These are phyloP conservation scores for Chaetomium strumarium DNA, from an alignment of 2,329 filamentous ascomycete species.

Conservation along the genomic window DNA sequence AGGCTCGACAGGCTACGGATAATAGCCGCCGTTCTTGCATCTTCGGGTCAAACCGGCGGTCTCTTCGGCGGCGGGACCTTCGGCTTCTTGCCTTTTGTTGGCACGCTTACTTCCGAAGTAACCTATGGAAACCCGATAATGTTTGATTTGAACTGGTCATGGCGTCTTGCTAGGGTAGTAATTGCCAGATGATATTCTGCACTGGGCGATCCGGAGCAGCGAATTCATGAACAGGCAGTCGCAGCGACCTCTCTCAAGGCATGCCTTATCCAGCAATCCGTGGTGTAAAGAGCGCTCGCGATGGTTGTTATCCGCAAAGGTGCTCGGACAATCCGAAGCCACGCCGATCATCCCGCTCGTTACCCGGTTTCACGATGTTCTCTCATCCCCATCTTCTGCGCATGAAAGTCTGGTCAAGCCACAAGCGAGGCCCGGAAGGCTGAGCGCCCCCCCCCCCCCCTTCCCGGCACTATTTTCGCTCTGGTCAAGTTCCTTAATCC, in stretches of 20 bases:
- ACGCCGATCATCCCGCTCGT: slow-evolving; percentile 9
- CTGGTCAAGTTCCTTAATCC: background rate
- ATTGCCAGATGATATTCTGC: background rate
- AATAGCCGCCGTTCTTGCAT: slow-evolving; percentile 3
- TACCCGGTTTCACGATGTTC: background rate
- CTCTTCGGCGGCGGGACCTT: background rate
- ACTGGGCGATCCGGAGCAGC: too few species aligned
- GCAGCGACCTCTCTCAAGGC: background rate
- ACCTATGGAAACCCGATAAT: background rate
- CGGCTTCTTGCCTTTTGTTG: background rate
- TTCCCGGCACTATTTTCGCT: background rate
- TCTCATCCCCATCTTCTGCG: slow-evolving; percentile 2
- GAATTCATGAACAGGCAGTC: too few species aligned
- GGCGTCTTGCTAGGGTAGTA: background rate
- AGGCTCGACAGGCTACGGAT: too few species aligned
- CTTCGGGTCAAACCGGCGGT: background rate
- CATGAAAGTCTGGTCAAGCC: slow-evolving; percentile 1
- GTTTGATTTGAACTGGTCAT: background rate
- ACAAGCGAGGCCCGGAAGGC: background rate
- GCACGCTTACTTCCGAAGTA: background rate
- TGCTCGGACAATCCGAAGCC: background rate
- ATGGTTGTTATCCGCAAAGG: too few species aligned
- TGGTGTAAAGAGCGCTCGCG: background rate
- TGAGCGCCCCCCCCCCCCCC: background rate
- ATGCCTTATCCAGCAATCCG: slow-evolving; percentile 5